phyloP scores from a whole-genome alignment of 345 rosid species.

The Lagerstroemia speciosa region DNA sequence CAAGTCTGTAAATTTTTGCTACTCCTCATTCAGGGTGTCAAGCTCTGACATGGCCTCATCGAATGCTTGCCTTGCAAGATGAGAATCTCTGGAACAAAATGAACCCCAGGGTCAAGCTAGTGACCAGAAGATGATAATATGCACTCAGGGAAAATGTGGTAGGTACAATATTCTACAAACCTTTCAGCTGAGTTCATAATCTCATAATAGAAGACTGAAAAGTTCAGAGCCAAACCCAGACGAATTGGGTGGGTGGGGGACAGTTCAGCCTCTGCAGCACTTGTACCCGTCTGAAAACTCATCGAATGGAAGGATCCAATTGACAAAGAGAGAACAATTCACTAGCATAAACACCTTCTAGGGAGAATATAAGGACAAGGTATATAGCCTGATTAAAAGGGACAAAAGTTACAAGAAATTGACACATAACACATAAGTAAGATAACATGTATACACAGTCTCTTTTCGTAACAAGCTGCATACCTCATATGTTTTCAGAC shows the following conservation, averaged over 20 bases:
- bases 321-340: not conserved
- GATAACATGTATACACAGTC: not conserved
- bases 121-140: not conserved
- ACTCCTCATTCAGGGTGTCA: constrained; percentile 29
- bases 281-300: constrained; percentile 20
- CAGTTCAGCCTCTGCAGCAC: constrained; percentile 26
- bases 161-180: constrained; percentile 6
- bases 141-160: not conserved
- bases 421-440: not conserved
- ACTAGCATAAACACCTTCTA: not conserved
- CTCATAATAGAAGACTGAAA: constrained; percentile 34
- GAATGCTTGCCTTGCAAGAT: constrained; percentile 29
- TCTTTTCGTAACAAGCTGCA: not conserved
- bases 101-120: not conserved
- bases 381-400: not conserved
- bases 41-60: constrained; percentile 35
- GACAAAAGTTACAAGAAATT: not conserved
- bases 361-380: not conserved
- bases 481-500: constrained; percentile 44
- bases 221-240: constrained; percentile 36
- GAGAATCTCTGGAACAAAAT: constrained; percentile 24
- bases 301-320: not conserved
- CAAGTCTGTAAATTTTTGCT: not conserved
- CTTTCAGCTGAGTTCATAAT: constrained; percentile 33
- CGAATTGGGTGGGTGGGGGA: constrained; percentile 32